Evolutionary conservation across 1,139 yeast species (phyloP), one percentile per base, ranked within the genome.

Genomic region (Hansenula sp.): DNA sequence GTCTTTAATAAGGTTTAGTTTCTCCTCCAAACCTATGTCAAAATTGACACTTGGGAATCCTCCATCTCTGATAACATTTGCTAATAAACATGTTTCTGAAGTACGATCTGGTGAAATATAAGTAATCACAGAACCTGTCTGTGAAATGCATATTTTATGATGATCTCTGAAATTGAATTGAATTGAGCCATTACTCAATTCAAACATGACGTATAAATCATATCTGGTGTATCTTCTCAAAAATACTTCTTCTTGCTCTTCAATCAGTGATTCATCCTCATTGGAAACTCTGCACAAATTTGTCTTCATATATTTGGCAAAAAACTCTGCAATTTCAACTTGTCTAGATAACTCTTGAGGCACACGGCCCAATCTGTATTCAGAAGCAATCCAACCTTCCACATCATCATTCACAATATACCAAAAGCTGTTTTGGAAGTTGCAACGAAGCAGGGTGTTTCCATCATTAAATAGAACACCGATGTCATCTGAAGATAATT

Each of bases 111-210:
- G 88, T 12, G 95, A 85, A 43, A 90, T 81, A 54, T 88, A 88
- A 29, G 95, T 87, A 30, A 90, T 73, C 35, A 80, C 79, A 49
- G 75, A 72, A 17, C 96, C 97, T 41, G 77, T 71, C 51, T 82
- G 82, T 35, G 92, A 82, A 33, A 90, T 63, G 48, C 95, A 82
- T 44, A 90, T 68, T 65, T 92, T 92, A 64, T 85, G 90, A 59
- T 92, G 98, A 65, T 92, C 98, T 58, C 85, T 85, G 65, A 92
- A 92, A 64, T 92, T 92, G 66, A 89, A 89, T 63, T 92, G 98
- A 64, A 85, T 79, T 36, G 88, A 82, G 18, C 96, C 97, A 59
- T 89, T 88, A 57, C 95, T 87, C 69, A 92, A 68, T 62, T 88
- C 95, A 67, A 94, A 92, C 95, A 90, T 85, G 43, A 89, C 88